phyloP scores from a whole-genome alignment of 768 basidiomycete species.

The Podaxis mareebaensis region DNA sequence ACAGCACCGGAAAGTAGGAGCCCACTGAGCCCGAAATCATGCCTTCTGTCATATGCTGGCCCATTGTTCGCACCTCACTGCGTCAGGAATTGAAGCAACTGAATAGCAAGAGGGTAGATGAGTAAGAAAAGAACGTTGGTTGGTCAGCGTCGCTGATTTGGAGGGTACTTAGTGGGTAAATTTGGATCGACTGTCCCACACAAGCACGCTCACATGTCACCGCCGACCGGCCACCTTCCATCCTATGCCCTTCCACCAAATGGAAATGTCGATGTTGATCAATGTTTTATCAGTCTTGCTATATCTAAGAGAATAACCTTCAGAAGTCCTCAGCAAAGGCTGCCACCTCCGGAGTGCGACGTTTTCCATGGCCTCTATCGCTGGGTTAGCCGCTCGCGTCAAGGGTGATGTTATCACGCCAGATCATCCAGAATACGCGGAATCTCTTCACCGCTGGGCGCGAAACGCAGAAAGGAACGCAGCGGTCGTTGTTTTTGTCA shows the following conservation, averaged over 20 bases:
- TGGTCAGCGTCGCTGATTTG: neutral
- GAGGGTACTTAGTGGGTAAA: neutral
- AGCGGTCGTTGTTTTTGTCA: constrained; percentile 42
- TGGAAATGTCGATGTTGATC: neutral
- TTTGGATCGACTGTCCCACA: neutral
- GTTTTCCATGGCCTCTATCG: neutral
- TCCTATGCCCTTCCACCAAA: neutral
- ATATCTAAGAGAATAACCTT: constrained; percentile 11
- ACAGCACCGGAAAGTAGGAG: no score
- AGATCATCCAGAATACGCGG: constrained; percentile 34
- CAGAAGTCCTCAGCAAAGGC: neutral
- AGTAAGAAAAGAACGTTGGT: neutral
- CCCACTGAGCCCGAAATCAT: neutral
- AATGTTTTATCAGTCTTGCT: neutral
- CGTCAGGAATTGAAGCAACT: neutral
- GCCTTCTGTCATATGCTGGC: neutral
- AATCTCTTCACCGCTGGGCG: constrained; percentile 47
- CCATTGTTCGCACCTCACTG: neutral
- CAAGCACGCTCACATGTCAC: neutral
- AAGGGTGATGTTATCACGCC: constrained; percentile 46
- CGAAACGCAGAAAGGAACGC: constrained; percentile 40
- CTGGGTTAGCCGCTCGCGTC: constrained; percentile 21
- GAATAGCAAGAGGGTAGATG: neutral
- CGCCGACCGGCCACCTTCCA: neutral
- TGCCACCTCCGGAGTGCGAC: neutral